phyloP scores from a whole-genome alignment of 768 basidiomycete genomes.

The Lactarius vividus region DNA sequence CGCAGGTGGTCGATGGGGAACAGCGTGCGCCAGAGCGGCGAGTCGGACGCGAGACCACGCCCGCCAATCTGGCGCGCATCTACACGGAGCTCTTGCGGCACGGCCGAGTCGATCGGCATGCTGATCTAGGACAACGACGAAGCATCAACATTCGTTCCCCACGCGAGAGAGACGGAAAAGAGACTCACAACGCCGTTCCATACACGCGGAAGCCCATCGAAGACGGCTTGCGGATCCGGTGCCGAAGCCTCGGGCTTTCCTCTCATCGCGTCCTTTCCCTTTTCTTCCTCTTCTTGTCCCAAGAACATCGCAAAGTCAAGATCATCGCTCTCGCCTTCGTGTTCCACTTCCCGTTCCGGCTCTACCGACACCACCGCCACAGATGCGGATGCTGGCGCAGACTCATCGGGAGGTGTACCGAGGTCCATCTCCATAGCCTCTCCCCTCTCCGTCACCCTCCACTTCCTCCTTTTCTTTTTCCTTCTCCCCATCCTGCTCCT shows the following conservation, averaged over 20 bases:
- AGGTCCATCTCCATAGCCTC: slow-evolving; percentile 14
- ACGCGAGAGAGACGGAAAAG: not conserved
- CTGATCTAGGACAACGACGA: slow-evolving; percentile 48
- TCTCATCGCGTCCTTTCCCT: slow-evolving; percentile 8
- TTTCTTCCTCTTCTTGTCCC: slow-evolving; percentile 45
- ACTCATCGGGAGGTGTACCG: slow-evolving; percentile 9
- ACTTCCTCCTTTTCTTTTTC: slow-evolving; percentile 72
- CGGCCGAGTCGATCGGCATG: slow-evolving; percentile 75
- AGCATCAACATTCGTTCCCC: slow-evolving; percentile 27
- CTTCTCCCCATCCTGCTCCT: slow-evolving; percentile 29
- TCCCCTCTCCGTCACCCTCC: not conserved
- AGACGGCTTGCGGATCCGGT: slow-evolving; percentile 34
- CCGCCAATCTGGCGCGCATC: slow-evolving; percentile 81
- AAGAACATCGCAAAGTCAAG: slow-evolving; percentile 89
- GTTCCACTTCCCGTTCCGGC: slow-evolving; percentile 23
- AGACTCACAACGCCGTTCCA: slow-evolving; percentile 72
- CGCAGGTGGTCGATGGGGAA: slow-evolving; percentile 68
- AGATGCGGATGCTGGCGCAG: not conserved
- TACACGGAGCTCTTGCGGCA: slow-evolving; percentile 63
- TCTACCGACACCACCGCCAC: not conserved
- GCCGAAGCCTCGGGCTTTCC: slow-evolving; percentile 14
- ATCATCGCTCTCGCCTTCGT: slow-evolving; percentile 53
- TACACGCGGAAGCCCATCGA: slow-evolving; percentile 58
- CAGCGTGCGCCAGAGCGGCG: slow-evolving; percentile 69
- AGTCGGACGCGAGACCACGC: slow-evolving; percentile 51